Percentiles rank a stretch among this genome's conserved stretches.
phyloP scores from a whole-genome alignment of 768 basidiomycete genomes.

The Lactarius indigo region DNA sequence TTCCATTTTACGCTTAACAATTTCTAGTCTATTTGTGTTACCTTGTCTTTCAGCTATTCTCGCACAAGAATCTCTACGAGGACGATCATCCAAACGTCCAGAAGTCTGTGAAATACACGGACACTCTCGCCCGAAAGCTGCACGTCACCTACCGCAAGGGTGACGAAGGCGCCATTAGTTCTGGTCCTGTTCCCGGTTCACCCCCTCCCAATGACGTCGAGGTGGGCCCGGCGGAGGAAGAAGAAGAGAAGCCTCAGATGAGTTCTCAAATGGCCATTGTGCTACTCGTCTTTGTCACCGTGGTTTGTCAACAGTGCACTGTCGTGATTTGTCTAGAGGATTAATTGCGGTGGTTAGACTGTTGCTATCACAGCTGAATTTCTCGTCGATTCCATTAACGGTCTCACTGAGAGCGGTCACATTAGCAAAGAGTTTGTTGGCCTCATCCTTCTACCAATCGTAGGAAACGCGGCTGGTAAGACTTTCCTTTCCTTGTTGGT shows the following conservation, averaged over 20 bases:
- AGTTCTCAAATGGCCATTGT: slow-evolving; percentile 34
- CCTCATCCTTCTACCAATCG: slow-evolving; percentile 84
- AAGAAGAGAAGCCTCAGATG: slow-evolving; percentile 36
- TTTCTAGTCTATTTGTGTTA: slow-evolving; percentile 48
- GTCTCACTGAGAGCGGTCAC: slow-evolving; percentile 51
- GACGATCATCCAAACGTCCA: slow-evolving; percentile 28
- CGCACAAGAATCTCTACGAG: slow-evolving; percentile 50
- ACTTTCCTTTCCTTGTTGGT: slow-evolving; percentile 9
- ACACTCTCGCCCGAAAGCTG: background rate
- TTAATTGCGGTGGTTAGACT: slow-evolving; percentile 28
- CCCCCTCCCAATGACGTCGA: slow-evolving; percentile 10
- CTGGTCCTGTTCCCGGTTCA: slow-evolving; percentile 7
- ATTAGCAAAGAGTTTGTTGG: slow-evolving; percentile 85
- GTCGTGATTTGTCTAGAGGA: background rate
- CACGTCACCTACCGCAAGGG: background rate
- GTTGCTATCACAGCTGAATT: slow-evolving; percentile 55
- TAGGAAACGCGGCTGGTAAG: slow-evolving; percentile 78
- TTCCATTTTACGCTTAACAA: background rate
- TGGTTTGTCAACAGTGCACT: slow-evolving; percentile 30
- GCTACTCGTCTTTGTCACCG: slow-evolving; percentile 39
- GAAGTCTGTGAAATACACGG: slow-evolving; percentile 4
- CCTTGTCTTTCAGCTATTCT: slow-evolving; percentile 55
- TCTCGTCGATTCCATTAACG: slow-evolving; percentile 80
- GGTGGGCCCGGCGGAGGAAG: slow-evolving; percentile 21
- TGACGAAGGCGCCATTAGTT: background rate